A percentile compares a stretch with the other conserved stretches of the same genome.
phyloP scores from a whole-genome alignment of 352 stramenopile species.

The Globisporangium irregulare region DNA sequence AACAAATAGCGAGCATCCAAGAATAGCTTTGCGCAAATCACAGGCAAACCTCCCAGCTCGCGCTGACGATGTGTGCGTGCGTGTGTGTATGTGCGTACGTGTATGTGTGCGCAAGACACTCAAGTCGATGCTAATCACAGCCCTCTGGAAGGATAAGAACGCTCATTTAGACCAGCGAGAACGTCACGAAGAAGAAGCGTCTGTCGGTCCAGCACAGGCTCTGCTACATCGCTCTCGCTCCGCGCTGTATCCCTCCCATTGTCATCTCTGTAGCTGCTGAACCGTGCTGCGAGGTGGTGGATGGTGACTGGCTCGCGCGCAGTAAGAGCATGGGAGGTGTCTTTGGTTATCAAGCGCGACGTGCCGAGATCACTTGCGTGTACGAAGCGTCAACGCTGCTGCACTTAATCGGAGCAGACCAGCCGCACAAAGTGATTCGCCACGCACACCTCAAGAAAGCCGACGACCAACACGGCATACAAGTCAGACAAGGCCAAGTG shows the following conservation, averaged over 20 bases:
- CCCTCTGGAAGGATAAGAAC: constrained; percentile 4
- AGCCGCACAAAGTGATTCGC: constrained; percentile 43
- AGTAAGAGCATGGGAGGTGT: constrained; percentile 45
- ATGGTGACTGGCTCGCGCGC: constrained; percentile 11
- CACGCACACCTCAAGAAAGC: constrained; percentile 45
- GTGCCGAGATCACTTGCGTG: constrained; percentile 37
- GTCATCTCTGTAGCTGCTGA: not conserved
- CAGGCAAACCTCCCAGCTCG: not conserved
- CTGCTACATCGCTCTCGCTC: not conserved
- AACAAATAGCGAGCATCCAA: not conserved
- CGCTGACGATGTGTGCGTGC: not conserved
- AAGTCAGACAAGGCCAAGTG: constrained; percentile 30
- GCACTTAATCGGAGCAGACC: constrained; percentile 54
- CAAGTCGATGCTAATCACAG: not conserved
- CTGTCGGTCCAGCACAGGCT: not conserved
- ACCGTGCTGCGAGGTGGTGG: constrained; percentile 9
- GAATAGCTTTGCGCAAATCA: not conserved
- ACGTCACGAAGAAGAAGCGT: not conserved
- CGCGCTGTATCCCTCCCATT: not conserved
- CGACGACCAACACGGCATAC: constrained; percentile 32
- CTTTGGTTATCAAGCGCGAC: constrained; percentile 38
- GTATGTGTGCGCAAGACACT: not conserved
- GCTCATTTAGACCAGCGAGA: not conserved
- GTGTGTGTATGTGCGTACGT: not conserved
- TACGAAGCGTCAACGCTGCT: constrained; percentile 64